Base-by-base conservation (phyloP, 371 early-diverging fungal genomes). In the Rhizopus arrhizus region DNA sequence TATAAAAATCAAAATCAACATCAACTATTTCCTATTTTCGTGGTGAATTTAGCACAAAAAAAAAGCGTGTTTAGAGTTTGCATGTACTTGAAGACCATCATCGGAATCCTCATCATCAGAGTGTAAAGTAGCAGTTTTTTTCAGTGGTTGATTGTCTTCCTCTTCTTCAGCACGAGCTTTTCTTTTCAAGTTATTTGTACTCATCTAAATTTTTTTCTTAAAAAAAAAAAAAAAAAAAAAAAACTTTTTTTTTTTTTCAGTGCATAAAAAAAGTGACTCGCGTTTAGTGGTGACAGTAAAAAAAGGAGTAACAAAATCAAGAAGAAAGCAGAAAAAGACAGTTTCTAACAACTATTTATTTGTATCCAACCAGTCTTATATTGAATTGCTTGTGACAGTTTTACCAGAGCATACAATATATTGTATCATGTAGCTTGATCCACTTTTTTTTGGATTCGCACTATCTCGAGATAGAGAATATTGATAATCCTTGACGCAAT, bases 1-100 rank as follows among this genome's bases (percentile, higher is more conserved):
- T 93, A 76, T 89, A 94, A 70, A 97, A 98, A 67, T 96, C 97
- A 69, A 97, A 97, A 63, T 96, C 95, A 11, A 97, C 94, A 59
- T 96, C 86, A 32, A 98, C 86, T 41, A 89, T 85, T 46, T 92
- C 91, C 87, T 87, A n/a, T n/a, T 22, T 22, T 22, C 22, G 22
- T 22, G 22, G 22, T 22, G 22, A 22, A 22, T 22, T 22, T 22
- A 22, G 22, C 22, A 22, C 22, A 22, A 22, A 22, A 22, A 43
- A 43, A 15, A 43, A 43, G 36, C 11, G 36, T 36, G 5, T n/a
- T 43, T n/a, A 5, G 8, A 13, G 7, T 43, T 43, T 43, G 7
- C n/a, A 7, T 5, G 43, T 68, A 70, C 70, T 50, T 70, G 63
- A 57, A 78, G 71, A 55, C 77, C 81, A 45, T 80, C 81, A 61